A percentile compares a stretch with the other conserved stretches of the same genome.
phyloP scores from a whole-genome alignment of 495 filamentous ascomycete species.

The Aspergillus conjunctus region DNA sequence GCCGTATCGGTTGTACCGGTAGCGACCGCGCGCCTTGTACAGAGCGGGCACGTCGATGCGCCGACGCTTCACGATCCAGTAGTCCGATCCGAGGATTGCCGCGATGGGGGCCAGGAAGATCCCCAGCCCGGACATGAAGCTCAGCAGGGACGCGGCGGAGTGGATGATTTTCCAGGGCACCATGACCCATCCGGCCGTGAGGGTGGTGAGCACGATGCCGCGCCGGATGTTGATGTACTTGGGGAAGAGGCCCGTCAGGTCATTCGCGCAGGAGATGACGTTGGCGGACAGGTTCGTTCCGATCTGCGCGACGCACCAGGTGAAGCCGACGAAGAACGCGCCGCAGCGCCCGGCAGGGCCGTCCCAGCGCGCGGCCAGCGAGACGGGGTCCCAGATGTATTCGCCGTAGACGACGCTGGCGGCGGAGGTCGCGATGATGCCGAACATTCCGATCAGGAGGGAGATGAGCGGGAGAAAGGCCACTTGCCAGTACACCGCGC shows the following conservation, averaged over 20 bases:
- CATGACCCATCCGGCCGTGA: conserved; percentile 10
- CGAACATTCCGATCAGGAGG: conserved; percentile 9
- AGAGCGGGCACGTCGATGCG: conserved; percentile 5
- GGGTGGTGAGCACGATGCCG: conserved; percentile 9
- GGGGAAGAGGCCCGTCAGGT: conserved; percentile 1
- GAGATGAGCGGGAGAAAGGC: conserved; percentile 7
- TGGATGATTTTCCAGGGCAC: conserved; percentile 14
- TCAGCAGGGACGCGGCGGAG: conserved; percentile 8
- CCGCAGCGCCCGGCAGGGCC: conserved; percentile 2
- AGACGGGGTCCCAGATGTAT: conserved; percentile 8
- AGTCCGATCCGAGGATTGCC: neutral
- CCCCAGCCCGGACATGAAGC: conserved; percentile 10
- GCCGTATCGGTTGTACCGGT: conserved; percentile 3
- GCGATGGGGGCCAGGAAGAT: conserved; percentile 12
- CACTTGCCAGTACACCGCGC: conserved; percentile 10
- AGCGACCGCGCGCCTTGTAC: conserved; percentile 3
- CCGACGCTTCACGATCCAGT: conserved; percentile 13
- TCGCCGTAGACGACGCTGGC: conserved; percentile 5
- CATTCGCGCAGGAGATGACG: conserved; percentile 8
- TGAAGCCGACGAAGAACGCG: conserved; percentile 15
- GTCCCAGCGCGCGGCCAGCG: conserved; percentile 8
- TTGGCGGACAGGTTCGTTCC: conserved; percentile 8
- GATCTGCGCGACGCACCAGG: conserved; percentile 13
- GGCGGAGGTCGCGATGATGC: conserved; percentile 8
- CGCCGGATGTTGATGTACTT: conserved; percentile 15